Evolutionary conservation across 176 grass and related monocot genomes (phyloP), one percentile per base, ranked within the genome.

Genomic region (Zoysia japonica): DNA sequence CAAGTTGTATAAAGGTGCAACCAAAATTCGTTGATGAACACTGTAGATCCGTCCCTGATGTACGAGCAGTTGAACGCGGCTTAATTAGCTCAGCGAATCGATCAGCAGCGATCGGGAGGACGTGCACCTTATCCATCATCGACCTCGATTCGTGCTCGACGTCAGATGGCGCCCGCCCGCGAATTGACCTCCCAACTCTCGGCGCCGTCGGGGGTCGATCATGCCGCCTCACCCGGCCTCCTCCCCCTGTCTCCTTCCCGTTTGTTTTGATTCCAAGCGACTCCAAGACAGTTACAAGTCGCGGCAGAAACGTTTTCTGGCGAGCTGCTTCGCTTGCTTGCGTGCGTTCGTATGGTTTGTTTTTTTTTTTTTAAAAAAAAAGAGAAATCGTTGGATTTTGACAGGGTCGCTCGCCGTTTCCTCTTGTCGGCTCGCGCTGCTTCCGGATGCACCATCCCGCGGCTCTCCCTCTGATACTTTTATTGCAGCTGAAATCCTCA

Each of bases 231-330:
- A 47, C 3, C 41, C 38, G 20, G 4, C 47, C 45, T 5, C 5
- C 28, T 56, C 28, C 14, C 47, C n/a, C 6, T 17, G 56, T 74
- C 17, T 60, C 15, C 19, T 63, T 79, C 42, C 28, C 40, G 46
- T 28, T 88, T 84, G 54, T 80, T 88, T 75, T 56, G 63, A 88
- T 84, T 80, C 81, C 13, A 84, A 80, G 70, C 16, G 45, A 65
- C 70, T 84, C 78, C 62, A 75, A 55, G 39, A 28, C 7, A 11
- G 49, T 49, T 67, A 67, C 28, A 28, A 28, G 39, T 67, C 16
- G 64, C 39, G 39, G 57, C 57, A 2, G 44, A 45, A 6, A 4
- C 3, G 15, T 67, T 15, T 67, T 42, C 17, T 14, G 35, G 11
- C 36, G 36, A 39, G 8, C 40, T 48, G 12, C 50, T 67, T 56